Conservation (phyloP, 192 early-diverging fungal genomes). For the Chytriomyces confervae region DNA sequence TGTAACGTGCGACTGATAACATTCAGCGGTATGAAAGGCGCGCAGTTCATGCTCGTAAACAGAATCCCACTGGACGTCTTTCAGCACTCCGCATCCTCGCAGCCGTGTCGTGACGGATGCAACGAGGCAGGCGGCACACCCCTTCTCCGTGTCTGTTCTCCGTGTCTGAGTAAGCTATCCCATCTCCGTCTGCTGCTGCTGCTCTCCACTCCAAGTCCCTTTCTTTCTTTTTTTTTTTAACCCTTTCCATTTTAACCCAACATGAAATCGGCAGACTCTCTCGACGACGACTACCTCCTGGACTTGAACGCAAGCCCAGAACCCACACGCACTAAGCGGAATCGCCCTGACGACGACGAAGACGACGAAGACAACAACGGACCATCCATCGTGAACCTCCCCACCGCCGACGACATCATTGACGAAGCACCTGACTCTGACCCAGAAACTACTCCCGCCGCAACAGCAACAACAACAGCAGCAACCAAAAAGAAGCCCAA, state of each 20-base stretch:
- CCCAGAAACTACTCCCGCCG: neutral
- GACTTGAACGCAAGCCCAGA: neutral
- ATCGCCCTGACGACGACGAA: neutral
- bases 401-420: neutral
- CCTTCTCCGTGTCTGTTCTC: no score
- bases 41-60: no score
- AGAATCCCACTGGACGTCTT: no score
- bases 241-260: neutral
- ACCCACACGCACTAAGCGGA: neutral
- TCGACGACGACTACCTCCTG: slow-evolving; percentile 33
- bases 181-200: no score
- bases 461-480: neutral
- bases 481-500: slow-evolving; percentile 21
- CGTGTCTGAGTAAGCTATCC: no score
- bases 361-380: neutral
- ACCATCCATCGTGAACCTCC: neutral
- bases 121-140: no score
- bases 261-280: slow-evolving; percentile 25
- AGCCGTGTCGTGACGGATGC: no score
- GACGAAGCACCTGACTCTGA: slow-evolving; percentile 4
- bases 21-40: no score
- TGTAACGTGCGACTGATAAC: no score
- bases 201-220: neutral
- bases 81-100: no score
- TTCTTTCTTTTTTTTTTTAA: slow-evolving; percentile 29